These are phyloP conservation scores for Solanum hybrid DNA, from an alignment of 305 asterid genomes.

Conservation along the genomic window DNA sequence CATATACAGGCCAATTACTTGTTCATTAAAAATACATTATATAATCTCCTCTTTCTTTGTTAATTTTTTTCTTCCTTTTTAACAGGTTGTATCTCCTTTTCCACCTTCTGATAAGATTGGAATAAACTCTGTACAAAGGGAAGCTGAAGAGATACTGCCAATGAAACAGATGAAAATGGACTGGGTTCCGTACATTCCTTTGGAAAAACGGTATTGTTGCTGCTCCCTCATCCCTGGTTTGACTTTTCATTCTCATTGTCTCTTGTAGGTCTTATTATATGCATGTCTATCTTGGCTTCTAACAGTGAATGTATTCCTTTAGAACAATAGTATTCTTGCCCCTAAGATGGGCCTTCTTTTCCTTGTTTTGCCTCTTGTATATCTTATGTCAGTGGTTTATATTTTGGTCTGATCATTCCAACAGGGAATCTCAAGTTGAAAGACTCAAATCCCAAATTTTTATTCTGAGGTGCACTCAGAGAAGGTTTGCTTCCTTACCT, in stretches of 20 bases:
- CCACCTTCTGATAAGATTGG: constrained; percentile 96
- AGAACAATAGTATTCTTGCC: not conserved
- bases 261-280: not conserved
- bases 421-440: constrained; percentile 72
- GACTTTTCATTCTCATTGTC: not conserved
- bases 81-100: constrained; percentile 72
- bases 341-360: not conserved
- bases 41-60: not conserved
- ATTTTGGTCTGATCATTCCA: not conserved
- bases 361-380: not conserved
- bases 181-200: constrained; percentile 88
- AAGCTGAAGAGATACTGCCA: constrained; percentile 73
- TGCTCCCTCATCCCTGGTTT: not conserved
- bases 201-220: constrained; percentile 46
- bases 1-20: not conserved
- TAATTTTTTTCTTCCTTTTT: constrained; percentile 10
- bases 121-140: constrained; percentile 84
- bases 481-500: constrained; percentile 40
- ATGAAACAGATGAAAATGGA: constrained; percentile 97
- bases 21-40: not conserved
- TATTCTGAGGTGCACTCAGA: constrained; percentile 61
- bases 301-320: not conserved
- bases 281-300: not conserved
- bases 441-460: constrained; percentile 63
- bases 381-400: not conserved